phyloP scores from a whole-genome alignment of 163 green algal species.

The Scenedesmus sp. region DNA sequence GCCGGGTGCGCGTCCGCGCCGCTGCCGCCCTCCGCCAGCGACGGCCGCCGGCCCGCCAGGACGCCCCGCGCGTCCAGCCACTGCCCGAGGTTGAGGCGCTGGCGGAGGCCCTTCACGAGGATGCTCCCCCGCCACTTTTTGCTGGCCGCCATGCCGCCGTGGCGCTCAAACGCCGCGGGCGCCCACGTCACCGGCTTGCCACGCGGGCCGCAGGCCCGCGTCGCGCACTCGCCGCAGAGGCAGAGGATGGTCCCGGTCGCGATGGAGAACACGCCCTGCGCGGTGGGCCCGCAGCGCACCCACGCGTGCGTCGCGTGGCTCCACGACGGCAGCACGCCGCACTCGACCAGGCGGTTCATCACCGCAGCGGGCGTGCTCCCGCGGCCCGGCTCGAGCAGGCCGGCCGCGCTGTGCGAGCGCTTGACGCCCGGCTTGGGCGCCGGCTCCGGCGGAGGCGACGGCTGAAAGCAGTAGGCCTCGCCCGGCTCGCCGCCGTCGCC shows the following conservation, averaged over 20 bases:
- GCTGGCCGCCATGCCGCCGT: conserved; percentile 38
- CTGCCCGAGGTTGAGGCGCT: conserved; percentile 28
- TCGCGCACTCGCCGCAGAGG: conserved; percentile 23
- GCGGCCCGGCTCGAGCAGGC: too few species aligned
- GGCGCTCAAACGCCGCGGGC: conserved; percentile 31
- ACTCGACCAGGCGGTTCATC: conserved; percentile 18
- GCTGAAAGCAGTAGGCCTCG: too few species aligned
- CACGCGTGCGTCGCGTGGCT: conserved; percentile 23
- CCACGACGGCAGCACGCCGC: conserved; percentile 8
- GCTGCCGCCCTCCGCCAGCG: conserved; percentile 10
- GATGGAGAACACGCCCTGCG: conserved; percentile 33
- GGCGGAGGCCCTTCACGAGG: conserved; percentile 29
- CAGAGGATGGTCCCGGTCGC: conserved; percentile 34
- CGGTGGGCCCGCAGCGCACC: conserved; percentile 27
- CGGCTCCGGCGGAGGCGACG: too few species aligned
- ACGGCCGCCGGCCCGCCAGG: conserved; percentile 14
- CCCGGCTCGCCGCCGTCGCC: too few species aligned
- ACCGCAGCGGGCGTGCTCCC: not conserved
- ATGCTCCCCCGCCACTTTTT: conserved; percentile 47
- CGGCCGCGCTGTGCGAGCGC: too few species aligned
- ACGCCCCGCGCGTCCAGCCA: conserved; percentile 39
- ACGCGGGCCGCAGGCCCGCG: not conserved
- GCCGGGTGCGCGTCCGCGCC: not conserved
- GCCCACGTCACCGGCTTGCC: conserved; percentile 14
- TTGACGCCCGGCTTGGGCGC: too few species aligned